Base-by-base conservation (phyloP, 2,329 filamentous ascomycete species). In the Fusarium sambucinum region DNA sequence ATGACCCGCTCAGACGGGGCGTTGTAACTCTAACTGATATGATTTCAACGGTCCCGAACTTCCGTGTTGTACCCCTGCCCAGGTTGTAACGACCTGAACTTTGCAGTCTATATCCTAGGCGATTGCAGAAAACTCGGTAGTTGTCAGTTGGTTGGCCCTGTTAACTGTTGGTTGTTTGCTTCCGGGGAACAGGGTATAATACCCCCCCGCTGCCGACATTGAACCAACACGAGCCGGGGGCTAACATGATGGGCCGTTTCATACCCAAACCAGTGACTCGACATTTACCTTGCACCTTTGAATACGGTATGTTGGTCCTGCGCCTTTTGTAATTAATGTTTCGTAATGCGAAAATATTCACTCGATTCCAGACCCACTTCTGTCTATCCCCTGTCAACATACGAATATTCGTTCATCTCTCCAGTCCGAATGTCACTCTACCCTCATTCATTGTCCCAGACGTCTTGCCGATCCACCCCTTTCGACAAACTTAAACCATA, bases 251-350 rank as follows among this genome's bases (percentile, higher is more conserved):
- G 0, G 5, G 10, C 30, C 6, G 30, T 19, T 14, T 7, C 6
- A 38, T 38, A 7, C 0, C 1, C 2, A 3, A 13, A 38, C 0
- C n/a, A 19, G 9, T 13, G 6, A 21, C n/a, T 38, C 5, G 1
- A 8, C 2, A 21, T 4, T 4, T 38, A 35, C 12, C 3, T 19
- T 19, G 7, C 6, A 7, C 6, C 1, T 38, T 5, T 19, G 6
- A 33, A 14, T 33, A 4, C 7, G 7, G 13, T 33, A 17, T 33
- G 32, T 33, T 33, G 32, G 32, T 9, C n/a, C n/a, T n/a, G n/a
- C n/a, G n/a, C n/a, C n/a, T n/a, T n/a, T n/a, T n/a, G n/a, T n/a
- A n/a, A n/a, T n/a, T n/a, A n/a, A n/a, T n/a, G n/a, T n/a, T n/a
- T n/a, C n/a, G n/a, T n/a, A n/a, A n/a, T n/a, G n/a, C n/a, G n/a